Conservation (phyloP, 75 land plant species). For the Azolla pinnata region DNA sequence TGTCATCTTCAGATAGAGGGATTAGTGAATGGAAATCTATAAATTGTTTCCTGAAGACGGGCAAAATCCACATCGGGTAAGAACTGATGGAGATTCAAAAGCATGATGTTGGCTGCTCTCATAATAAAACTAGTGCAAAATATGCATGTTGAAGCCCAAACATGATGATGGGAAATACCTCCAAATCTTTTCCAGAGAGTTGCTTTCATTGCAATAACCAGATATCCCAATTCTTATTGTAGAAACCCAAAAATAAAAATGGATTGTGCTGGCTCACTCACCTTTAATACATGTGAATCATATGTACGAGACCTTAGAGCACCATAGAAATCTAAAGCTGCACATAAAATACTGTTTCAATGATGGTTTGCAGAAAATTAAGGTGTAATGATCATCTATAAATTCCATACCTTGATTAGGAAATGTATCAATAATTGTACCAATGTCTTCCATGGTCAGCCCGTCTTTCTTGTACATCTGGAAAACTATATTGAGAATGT, state of each 20-base stretch:
- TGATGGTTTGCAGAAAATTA: background rate
- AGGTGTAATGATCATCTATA: background rate
- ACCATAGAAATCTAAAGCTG: constrained; percentile 96
- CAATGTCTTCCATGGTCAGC: constrained; percentile 50
- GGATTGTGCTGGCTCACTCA: constrained; percentile 7
- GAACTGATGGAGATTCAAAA: too few relatives aligned
- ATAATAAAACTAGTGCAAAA: too few relatives aligned
- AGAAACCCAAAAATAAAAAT: background rate
- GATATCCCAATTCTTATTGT: too few relatives aligned
- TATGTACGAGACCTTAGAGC: constrained; percentile 83
- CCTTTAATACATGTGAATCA: constrained; percentile 62
- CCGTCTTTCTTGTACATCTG: constrained; percentile 87
- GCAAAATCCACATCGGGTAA: too few relatives aligned
- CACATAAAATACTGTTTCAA: constrained; percentile 3
- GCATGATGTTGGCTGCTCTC: too few relatives aligned
- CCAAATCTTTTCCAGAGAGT: too few relatives aligned
- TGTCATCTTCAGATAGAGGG: too few relatives aligned
- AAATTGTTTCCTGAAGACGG: too few relatives aligned
- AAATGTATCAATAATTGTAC: constrained; percentile 52
- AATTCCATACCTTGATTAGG: constrained; percentile 74
- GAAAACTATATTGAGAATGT: constrained; percentile 67
- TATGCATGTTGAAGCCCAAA: too few relatives aligned
- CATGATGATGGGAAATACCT: too few relatives aligned
- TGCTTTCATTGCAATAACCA: too few relatives aligned
- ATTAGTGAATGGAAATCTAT: too few relatives aligned